A percentile compares a stretch with the other conserved stretches of the same genome.
These are phyloP conservation scores for Wickerhamiella cacticola DNA, from an alignment of 805 yeast species.

Conservation along the genomic window DNA sequence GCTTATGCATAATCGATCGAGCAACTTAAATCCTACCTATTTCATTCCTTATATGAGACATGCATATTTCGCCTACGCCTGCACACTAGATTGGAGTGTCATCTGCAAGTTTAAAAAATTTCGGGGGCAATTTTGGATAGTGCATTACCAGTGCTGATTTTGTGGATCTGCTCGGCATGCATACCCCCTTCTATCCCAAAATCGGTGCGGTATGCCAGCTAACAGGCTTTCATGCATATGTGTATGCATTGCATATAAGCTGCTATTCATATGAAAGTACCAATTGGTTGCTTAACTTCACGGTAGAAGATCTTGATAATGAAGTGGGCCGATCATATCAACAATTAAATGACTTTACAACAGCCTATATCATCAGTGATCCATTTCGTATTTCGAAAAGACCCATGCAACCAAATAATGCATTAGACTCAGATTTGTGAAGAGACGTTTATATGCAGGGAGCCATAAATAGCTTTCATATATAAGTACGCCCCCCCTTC, in stretches of 20 bases:
- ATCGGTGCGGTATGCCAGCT: background rate
- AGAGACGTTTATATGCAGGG: background rate
- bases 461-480: background rate
- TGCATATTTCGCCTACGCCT: constrained; percentile 2
- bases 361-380: no score
- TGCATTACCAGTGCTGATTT: background rate
- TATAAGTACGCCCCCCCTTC: constrained; percentile 1
- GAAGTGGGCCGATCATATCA: no score
- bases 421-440: background rate
- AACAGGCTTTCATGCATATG: background rate
- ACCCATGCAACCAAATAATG: constrained; percentile 1
- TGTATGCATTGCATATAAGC: constrained; percentile 11
- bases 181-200: background rate
- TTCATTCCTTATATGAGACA: background rate
- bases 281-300: background rate
- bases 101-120: background rate
- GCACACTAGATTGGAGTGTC: background rate
- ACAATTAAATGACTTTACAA: no score
- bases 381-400: no score
- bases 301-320: no score
- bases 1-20: background rate
- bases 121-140: background rate
- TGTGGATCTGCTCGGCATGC: background rate
- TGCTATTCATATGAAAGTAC: background rate
- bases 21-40: background rate